Evolutionary conservation across 1,284 basidiomycete species (phyloP), one percentile per base, ranked within the genome.

Genomic region (Coniferiporia weirii): DNA sequence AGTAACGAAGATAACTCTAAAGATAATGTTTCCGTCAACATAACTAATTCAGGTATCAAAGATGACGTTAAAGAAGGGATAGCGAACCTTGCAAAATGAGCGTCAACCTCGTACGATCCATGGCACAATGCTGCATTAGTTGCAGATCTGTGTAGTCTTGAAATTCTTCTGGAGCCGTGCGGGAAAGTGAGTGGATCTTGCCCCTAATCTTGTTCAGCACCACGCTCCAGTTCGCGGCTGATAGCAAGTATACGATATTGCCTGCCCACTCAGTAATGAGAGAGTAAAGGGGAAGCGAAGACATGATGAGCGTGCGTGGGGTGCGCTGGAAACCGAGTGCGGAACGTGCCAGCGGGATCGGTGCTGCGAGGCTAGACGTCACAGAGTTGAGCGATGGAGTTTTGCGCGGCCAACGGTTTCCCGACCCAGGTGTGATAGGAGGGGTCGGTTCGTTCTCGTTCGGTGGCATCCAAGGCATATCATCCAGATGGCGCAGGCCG

Each of bases 161-260:
- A 13, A 76, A 77, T 8, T 82, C 79, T 15, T 85, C 81, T 0
- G 75, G 62, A 20, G 77, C 74, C 48, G 75, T 75, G 0, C 64
- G 59, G 49, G 85, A 85, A 55, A 88, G 79, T 61, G 75, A 80
- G 64, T 81, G 80, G 46, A 95, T 89, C 71, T 90, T 88, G 48
- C 78, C 77, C 59, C 86, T 83, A 60, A 96, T 81, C 17, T 91
- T 82, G 20, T 80, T 75, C 64, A 90, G 82, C 17, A 98, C 88
- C 7, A 92, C 81, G 36, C 76, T 73, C 94, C 95, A 98, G 69
- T 98, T 97, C 19, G 91, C 91, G 0, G 91, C 87, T 6, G 94
- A 95, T 13, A 98, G 80, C 69, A 91, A 88, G 70, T 91, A 95
- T 47, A 97, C 81, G 65, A 96, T 86, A 50, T 87, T 84, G 12